Evolutionary conservation across 768 basidiomycete species (phyloP), one percentile per base, ranked within the genome.

Genomic region (Xerocomus brunneocitrinus): DNA sequence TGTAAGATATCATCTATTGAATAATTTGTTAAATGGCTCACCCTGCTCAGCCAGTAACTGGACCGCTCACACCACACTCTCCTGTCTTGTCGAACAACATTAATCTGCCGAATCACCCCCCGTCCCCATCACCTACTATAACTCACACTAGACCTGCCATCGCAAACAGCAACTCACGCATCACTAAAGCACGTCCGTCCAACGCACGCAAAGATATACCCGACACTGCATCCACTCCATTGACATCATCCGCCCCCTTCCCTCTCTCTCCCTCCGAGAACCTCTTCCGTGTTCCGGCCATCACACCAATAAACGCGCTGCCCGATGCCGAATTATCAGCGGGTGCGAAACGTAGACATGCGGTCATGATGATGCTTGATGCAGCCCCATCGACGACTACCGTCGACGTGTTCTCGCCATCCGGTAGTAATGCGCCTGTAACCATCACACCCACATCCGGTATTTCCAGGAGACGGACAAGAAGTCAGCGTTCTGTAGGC

Each of bases 331-430:
- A 69, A 30, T 64, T 82, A 36, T 68, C 79, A 4, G 75, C 80
- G 0, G 87, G 85, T 31, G 75, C 80, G 1, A 91, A 91, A 68
- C 82, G 89, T 8, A 79, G 89, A 32, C 86, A 91, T 59, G 85
- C 86, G 0, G 78, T 86, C 62, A 87, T 89, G 83, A 83, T 87
- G 79, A 80, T 85, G 77, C 76, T 86, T 3, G 87, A 89, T 58
- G 72, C 84, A 0, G 61, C 74, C 14, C 61, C 77, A 3, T 58
- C 78, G 12, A 58, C 76, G 0, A 72, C 73, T 27, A 62, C 74
- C 24, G 69, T 75, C 14, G 61, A 69, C 1, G 64, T 73, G n/a
- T 62, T 67, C 35, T 60, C 75, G 2, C 67, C 78, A 5, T 68
- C 75, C 13, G 64, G 73, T 16, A 71, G 70, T 34, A 63, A 51